phyloP scores from a whole-genome alignment of 225 moss, liverwort and hornwort genomes.

The Pseudisothecium myosuroides region DNA sequence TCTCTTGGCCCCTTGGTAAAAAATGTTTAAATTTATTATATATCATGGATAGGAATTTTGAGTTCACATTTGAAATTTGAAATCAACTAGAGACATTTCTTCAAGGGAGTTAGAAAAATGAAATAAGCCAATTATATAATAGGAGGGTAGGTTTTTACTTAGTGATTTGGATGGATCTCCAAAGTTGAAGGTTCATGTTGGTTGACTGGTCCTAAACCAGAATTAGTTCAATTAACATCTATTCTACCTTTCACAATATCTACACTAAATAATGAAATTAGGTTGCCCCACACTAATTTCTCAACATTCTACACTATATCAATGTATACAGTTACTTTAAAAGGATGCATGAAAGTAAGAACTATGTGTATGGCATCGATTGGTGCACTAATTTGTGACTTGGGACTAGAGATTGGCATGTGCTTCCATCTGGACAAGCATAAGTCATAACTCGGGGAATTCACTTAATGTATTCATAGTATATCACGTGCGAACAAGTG shows the following conservation, averaged over 20 bases:
- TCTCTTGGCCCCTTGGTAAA: background rate
- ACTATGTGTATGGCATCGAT: too few relatives aligned
- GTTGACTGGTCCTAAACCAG: rapidly evolving
- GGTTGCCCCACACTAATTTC: too few relatives aligned
- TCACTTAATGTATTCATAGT: too few relatives aligned
- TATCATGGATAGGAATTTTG: background rate
- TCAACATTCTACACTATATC: too few relatives aligned
- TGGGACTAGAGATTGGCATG: too few relatives aligned
- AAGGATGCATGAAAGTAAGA: too few relatives aligned
- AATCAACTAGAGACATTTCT: background rate
- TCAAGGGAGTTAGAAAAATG: background rate
- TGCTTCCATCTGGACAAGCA: too few relatives aligned
- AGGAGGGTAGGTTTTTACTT: background rate
- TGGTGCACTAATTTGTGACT: too few relatives aligned
- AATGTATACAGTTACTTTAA: too few relatives aligned
- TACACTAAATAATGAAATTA: too few relatives aligned
- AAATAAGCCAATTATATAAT: background rate
- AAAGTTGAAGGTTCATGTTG: background rate
- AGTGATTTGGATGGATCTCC: background rate
- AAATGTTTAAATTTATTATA: background rate
- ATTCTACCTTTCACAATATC: background rate
- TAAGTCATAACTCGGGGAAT: too few relatives aligned
- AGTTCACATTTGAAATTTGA: background rate
- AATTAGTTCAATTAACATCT: background rate
- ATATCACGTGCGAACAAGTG: too few relatives aligned